Percentiles rank a stretch among this genome's conserved stretches.
Evolutionary conservation across 2,329 filamentous ascomycete genomes (phyloP).

Genomic region (Setomelanomma holmii): DNA sequence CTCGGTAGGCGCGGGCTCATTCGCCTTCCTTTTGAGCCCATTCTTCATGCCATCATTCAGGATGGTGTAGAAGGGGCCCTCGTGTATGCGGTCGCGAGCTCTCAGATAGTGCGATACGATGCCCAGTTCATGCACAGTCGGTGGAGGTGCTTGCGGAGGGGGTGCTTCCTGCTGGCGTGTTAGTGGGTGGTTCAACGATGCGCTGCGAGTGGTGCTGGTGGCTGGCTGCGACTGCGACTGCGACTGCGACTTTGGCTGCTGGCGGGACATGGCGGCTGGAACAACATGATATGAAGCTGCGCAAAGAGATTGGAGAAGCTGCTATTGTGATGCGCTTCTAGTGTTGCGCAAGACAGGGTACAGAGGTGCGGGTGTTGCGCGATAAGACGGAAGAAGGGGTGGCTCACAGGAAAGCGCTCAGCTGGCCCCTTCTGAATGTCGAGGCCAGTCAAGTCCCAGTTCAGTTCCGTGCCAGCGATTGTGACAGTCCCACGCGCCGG

Average conservation of each 20-base stretch:
- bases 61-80: conserved; percentile 66
- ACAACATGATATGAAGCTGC: conserved; percentile 14
- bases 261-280: conserved; percentile 10
- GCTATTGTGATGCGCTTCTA: neutral
- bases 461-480: conserved; percentile 53
- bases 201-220: neutral
- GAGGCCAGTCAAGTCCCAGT: conserved; percentile 51
- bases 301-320: conserved; percentile 2
- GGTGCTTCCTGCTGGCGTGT: conserved; percentile 37
- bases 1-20: conserved; percentile 48
- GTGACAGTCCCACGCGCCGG: conserved; percentile 44
- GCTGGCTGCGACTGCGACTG: conserved; percentile 5
- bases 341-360: neutral
- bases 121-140: conserved; percentile 54
- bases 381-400: conserved; percentile 1
- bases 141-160: conserved; percentile 47
- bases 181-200: conserved; percentile 21
- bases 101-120: conserved; percentile 59
- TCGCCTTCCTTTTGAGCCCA: conserved; percentile 46
- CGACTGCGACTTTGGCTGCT: conserved; percentile 2
- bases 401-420: conserved; percentile 51
- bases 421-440: conserved; percentile 50
- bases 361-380: neutral
- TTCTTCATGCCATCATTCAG: conserved; percentile 57
- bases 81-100: conserved; percentile 63